These are phyloP conservation scores for Halophytophthora batemanensis DNA, from an alignment of 352 stramenopile species.

Conservation along the genomic window DNA sequence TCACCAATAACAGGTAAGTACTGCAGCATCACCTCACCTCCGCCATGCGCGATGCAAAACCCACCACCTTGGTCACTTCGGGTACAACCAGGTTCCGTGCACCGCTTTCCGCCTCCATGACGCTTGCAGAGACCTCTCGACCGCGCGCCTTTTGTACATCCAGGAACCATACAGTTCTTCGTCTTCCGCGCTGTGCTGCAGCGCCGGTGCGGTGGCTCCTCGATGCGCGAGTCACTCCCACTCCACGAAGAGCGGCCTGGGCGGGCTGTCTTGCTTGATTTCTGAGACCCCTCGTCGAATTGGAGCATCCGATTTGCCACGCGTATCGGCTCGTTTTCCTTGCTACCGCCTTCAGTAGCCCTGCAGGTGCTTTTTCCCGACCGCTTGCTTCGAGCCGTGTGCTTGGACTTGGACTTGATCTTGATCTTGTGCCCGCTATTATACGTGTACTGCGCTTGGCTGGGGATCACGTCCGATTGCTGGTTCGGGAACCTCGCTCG, in stretches of 20 bases:
- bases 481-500: constrained; percentile 29
- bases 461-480: constrained; percentile 9
- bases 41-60: constrained; percentile 78
- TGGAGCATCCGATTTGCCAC: constrained; percentile 28
- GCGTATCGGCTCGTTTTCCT: constrained; percentile 9
- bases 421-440: no score
- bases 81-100: constrained; percentile 43
- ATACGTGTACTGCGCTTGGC: no score
- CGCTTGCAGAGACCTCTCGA: constrained; percentile 84
- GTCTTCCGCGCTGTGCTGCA: constrained; percentile 54
- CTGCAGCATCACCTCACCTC: constrained; percentile 28
- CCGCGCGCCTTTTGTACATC: constrained; percentile 70
- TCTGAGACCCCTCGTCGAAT: constrained; percentile 17
- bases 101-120: constrained; percentile 81
- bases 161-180: constrained; percentile 64
- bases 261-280: constrained; percentile 4
- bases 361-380: constrained; percentile 7
- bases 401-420: constrained; percentile 12
- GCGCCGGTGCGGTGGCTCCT: constrained; percentile 9
- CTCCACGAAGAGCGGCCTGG: constrained; percentile 40
- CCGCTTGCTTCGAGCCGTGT: constrained; percentile 12
- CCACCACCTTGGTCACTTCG: constrained; percentile 85
- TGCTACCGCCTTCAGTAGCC: constrained; percentile 5
- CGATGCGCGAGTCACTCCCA: constrained; percentile 8
- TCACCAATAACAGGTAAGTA: neutral